Base-by-base conservation (phyloP, 768 basidiomycete species). In the Dacryopinax primogenitus region DNA sequence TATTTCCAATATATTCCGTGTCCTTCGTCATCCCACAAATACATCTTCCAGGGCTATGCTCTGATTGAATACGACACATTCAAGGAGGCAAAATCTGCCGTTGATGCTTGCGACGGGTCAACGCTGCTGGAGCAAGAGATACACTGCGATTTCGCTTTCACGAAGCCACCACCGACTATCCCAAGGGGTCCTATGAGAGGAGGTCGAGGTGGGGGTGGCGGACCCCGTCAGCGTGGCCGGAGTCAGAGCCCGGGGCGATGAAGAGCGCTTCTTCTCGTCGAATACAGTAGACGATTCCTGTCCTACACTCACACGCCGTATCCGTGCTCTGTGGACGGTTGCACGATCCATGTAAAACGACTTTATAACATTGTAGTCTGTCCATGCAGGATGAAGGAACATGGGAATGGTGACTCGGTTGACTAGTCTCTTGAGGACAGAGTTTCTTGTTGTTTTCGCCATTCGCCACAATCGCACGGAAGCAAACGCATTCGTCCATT, bases 31-130 rank as follows among this genome's bases (percentile, higher is more conserved):
- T 44, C 21, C 51, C 23, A 45, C 36, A 2, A 62, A 35, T 66
- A 23, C 51, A 33, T 63, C 39, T 36, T 37, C n/a, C 71, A 98
- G 95, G 96, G 96, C 44, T 99, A 99, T 77, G 95, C 94, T 2
- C 78, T 99, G 64, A 91, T 99, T 62, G 96, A 99, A 76, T 99
- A 97, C 74, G 92, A 94, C 72, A 94, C 92, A 3, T 88, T 90
- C 84, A 81, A 86, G 12, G 94, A 98, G 67, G 96, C 96, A 0
- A 91, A 96, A 71, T 84, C 85, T 30, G 96, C 96, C 18, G 95
- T 99, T 67, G 88, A 92, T 65, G 87, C 86, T 51, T 92, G 93
- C 28, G 85, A 87, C 26, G 90, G 91, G 1, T 86, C 90, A 2
- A 78, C 83, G 4, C 75, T 98, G 65, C 76, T 99, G 64, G 96